Percentiles rank a stretch among this genome's conserved stretches.
phyloP scores from a whole-genome alignment of 352 stramenopile genomes.

The Pythium sp. region DNA sequence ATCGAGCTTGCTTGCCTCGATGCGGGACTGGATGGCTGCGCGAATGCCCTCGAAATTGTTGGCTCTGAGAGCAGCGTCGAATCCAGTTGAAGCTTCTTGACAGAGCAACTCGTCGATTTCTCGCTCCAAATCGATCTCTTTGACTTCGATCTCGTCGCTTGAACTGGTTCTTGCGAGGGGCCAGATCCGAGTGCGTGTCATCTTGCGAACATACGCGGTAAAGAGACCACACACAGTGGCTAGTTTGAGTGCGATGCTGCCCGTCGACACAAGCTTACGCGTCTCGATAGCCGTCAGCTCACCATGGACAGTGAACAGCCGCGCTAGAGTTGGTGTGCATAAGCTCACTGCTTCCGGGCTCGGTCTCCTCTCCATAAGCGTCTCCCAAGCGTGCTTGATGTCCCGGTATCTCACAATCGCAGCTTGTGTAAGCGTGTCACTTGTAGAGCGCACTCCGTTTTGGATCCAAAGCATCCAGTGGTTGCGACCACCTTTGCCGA shows the following conservation, averaged over 20 bases:
- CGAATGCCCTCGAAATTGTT: background rate
- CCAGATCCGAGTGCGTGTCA: background rate
- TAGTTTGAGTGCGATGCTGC: background rate
- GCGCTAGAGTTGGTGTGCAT: background rate
- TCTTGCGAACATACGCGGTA: background rate
- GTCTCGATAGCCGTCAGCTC: background rate
- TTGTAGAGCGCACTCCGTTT: background rate
- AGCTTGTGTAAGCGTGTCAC: background rate
- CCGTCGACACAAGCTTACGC: background rate
- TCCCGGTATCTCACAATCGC: background rate
- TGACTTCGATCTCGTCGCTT: background rate
- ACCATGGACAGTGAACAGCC: background rate
- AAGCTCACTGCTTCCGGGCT: background rate
- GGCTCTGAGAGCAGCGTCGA: background rate
- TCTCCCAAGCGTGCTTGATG: background rate
- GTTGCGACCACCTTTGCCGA: background rate
- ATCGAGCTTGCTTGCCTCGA: background rate
- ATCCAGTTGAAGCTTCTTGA: background rate
- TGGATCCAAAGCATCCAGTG: background rate
- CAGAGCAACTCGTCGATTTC: background rate
- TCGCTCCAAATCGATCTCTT: background rate
- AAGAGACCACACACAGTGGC: background rate
- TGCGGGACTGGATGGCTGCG: background rate
- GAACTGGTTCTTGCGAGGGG: background rate
- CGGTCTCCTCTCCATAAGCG: background rate